Evolutionary conservation across 169 alveolate genomes (phyloP), one percentile per base, ranked within the genome.

Genomic region (Cryptosporidium muris): DNA sequence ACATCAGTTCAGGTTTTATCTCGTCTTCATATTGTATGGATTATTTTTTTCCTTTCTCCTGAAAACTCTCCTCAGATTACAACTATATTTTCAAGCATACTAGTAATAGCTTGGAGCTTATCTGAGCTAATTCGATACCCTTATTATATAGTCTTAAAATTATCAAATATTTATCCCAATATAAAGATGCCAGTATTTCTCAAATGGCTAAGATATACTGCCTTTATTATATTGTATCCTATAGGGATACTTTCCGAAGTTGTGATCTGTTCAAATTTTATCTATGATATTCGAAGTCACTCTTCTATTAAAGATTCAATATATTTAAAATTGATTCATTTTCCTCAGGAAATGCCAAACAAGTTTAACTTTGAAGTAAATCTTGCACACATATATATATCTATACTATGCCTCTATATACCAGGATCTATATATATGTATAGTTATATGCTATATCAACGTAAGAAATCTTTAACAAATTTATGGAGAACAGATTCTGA

Each of bases 331-430:
- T 80, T 82, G 36, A n/a, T 68, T n/a, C 89, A 81, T 60, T 90
- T 51, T 51, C 93, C 93, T 12, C 9, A 64, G 11, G 89, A 89
- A 60, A 90, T 90, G 93, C 93, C 93, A 12, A 90, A 90, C 37
- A n/a, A 51, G 16, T 36, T 88, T 16, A 90, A 90, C 63, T 90
- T 90, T 51, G 90, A 88, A 43, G 67, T 88, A 43, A 82, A 89
- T 62, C 89, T 90, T 9, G 81, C 80, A 49, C 64, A 48, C 80
- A 4, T 81, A 4, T 90, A 90, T 65, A 51, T 88, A 7, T 54
- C 58, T 37, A 51, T 90, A 8, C 81, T 90, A 60, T 64, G 66
- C 53, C 34, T 80, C 52, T 90, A 88, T 81, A 63, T 90, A 7
- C 93, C 93, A 14, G 92, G 92, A 8, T 66, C 91, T 68, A 58